Evolutionary conservation across 1,284 basidiomycete species (phyloP), one percentile per base, ranked within the genome.

Genomic region (Cystobasidium pallidum): DNA sequence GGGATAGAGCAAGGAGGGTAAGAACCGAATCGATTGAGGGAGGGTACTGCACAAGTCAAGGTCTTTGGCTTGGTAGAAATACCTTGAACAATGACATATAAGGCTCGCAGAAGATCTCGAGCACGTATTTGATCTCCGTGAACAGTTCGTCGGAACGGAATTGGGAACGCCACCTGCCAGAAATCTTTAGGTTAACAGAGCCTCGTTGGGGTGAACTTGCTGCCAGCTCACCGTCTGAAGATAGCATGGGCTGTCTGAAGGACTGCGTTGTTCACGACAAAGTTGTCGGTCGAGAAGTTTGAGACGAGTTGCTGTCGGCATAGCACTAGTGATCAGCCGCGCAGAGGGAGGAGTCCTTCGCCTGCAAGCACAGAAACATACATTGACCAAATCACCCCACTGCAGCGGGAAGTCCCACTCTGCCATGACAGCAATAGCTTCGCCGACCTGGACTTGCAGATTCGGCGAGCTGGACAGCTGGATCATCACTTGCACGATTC

Each of bases 221-320:
- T 26, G 51, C 11, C 21, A n/a, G 36, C 76, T n/a, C 24, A 75
- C 75, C 88, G 87, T 66, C 88, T 86, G 83, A 97, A 98, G 78
- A 99, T 98, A 49, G 92, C 94, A 81, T 98, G 95, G 0, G 93
- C 92, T 0, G 94, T 94, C 77, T 95, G 88, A 43, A 99, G 86
- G 8, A 99, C 91, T 66, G 91, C 91, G 45, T 94, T 85, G 80
- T 97, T 95, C 77, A 92, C 81, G 75, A 89, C 88, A 80, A 91
- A 93, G 79, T 97, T 88, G 21, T 88, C 86, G 10, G 85, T 82
- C 15, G 91, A 89, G 51, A 94, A 84, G 71, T 91, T 91, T 59
- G 83, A 79, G 55, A 94, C 90, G 57, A 96, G 87, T 88, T 92
- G 90, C 91, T 94, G 79, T 28, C 24, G 11, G 17, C 51, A 51